Conservation (phyloP, 164 flowering plant genomes). For the Vitis vinifera region ASM3070453v1 NC_081816.1:7518001-7518500, state of each 20-base stretch:
- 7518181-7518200: conserved; percentile 93
- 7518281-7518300: not conserved
- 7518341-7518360: not conserved
- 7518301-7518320: not conserved
- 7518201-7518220: conserved; percentile 84
- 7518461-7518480: no score
- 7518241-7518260: conserved; percentile 47
- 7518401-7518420: not conserved
- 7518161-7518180: conserved; percentile 67
- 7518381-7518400: not conserved
- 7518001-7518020: conserved; percentile 69
- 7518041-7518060: conserved; percentile 76
- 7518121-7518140: conserved; percentile 87
- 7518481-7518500: not conserved
- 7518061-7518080: conserved; percentile 59
- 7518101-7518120: conserved; percentile 78
- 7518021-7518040: conserved; percentile 63
- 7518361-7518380: not conserved
- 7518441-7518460: not conserved
- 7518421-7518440: not conserved
- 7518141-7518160: conserved; percentile 86
- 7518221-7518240: conserved; percentile 89
- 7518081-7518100: conserved; percentile 71
- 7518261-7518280: not conserved
- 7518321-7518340: not conserved